phyloP scores from a whole-genome alignment of 192 early-diverging fungal genomes.

The Coemansia guatemalensis region DNA sequence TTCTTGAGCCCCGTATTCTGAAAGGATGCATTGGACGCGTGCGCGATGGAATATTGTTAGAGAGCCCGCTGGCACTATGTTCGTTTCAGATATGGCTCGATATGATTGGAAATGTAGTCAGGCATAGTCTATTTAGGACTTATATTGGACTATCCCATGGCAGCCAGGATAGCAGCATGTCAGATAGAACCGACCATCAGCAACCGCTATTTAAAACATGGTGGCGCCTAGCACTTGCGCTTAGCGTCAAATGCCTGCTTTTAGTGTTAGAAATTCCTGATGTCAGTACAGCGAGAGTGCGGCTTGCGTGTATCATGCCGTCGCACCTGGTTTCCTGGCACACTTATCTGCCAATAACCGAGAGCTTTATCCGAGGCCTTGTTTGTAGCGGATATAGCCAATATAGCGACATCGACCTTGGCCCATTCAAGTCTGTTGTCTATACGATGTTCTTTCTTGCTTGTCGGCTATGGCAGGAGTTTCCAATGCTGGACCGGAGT shows the following conservation, averaged over 20 bases:
- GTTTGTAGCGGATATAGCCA: not conserved
- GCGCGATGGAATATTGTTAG: not conserved
- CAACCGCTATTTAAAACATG: slow-evolving; percentile 11
- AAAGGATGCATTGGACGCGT: not conserved
- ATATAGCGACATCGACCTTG: not conserved
- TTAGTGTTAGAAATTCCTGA: not conserved
- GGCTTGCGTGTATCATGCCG: slow-evolving; percentile 22
- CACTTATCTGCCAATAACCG: slow-evolving; percentile 12
- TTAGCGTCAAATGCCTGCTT: slow-evolving; percentile 15
- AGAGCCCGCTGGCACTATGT: slow-evolving; percentile 10
- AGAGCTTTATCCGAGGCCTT: slow-evolving; percentile 4
- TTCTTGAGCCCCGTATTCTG: slow-evolving; percentile 27
- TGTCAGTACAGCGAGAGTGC: not conserved
- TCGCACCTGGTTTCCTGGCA: slow-evolving; percentile 40
- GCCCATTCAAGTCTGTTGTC: slow-evolving; percentile 15
- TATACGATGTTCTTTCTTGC: slow-evolving; percentile 29
- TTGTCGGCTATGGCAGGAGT: slow-evolving; percentile 21
- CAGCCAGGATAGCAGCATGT: not conserved
- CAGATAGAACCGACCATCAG: not conserved
- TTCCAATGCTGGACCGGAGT: not conserved
- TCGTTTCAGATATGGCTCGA: slow-evolving; percentile 43
- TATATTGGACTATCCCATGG: slow-evolving; percentile 1
- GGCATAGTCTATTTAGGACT: slow-evolving; percentile 40
- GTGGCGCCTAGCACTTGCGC: slow-evolving; percentile 36
- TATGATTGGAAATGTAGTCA: slow-evolving; percentile 24